These are phyloP conservation scores for Ramularia endophylla DNA, from an alignment of 2,329 filamentous ascomycete genomes.

Conservation along the genomic window DNA sequence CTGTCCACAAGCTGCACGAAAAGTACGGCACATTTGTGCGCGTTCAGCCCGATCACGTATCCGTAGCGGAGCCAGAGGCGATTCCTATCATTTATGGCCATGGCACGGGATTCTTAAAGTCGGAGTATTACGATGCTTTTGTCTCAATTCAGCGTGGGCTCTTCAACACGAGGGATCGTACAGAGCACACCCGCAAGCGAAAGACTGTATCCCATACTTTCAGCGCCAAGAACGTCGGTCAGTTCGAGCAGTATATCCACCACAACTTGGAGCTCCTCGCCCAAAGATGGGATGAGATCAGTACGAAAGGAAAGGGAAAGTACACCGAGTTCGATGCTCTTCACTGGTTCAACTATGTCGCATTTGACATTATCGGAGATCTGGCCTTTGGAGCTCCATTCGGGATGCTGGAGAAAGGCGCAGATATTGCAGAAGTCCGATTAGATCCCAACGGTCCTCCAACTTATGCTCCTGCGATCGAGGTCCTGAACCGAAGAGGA, in stretches of 20 bases:
- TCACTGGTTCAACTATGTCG: conserved; percentile 72
- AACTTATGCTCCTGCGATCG: conserved; percentile 54
- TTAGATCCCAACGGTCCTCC: conserved; percentile 24
- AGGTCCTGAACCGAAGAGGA: conserved; percentile 81
- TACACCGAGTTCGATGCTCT: conserved; percentile 54
- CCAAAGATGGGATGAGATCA: conserved; percentile 63
- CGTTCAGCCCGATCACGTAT: conserved; percentile 79
- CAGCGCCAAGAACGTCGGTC: conserved; percentile 68
- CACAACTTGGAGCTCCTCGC: conserved; percentile 70
- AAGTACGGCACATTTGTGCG: conserved; percentile 73
- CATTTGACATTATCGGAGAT: conserved; percentile 70
- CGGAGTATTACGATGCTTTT: conserved; percentile 84
- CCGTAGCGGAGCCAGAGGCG: conserved; percentile 71
- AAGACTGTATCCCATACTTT: conserved; percentile 88
- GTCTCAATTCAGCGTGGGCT: conserved; percentile 79
- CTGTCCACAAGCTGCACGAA: conserved; percentile 67
- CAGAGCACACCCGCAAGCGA: conserved; percentile 79
- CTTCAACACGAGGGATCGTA: conserved; percentile 81
- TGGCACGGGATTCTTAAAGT: conserved; percentile 47
- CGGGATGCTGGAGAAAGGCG: conserved; percentile 73
- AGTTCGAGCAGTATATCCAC: conserved; percentile 79
- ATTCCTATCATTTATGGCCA: conserved; percentile 70
- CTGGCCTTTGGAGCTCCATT: conserved; percentile 59
- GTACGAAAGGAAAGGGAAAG: conserved; percentile 50
- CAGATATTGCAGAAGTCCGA: conserved; percentile 30